These are phyloP conservation scores for Rhododendron mucronatum DNA, from an alignment of 148 eudicot species.

Conservation along the genomic window DNA sequence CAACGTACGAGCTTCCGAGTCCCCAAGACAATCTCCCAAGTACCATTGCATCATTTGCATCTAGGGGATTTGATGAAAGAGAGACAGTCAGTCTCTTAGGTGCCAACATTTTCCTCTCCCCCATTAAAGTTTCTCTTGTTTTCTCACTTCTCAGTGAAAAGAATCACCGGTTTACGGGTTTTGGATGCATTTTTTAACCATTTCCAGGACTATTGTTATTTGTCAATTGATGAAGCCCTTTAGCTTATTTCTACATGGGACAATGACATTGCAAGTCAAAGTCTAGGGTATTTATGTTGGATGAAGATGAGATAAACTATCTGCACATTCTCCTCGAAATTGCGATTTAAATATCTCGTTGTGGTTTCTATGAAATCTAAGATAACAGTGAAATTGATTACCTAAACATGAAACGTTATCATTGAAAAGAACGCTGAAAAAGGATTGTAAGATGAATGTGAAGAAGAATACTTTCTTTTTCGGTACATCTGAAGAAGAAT, in stretches of 20 bases:
- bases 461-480: not conserved
- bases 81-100: slow-evolving; percentile 57
- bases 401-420: not conserved
- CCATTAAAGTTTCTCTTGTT: not conserved
- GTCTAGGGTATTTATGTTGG: not conserved
- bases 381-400: not conserved
- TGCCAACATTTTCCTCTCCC: slow-evolving; percentile 7
- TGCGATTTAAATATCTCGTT: not conserved
- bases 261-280: no score
- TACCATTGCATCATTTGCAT: slow-evolving; percentile 26
- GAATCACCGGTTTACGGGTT: not conserved
- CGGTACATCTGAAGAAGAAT: not conserved
- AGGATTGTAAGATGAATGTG: not conserved
- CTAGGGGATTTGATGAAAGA: slow-evolving; percentile 43
- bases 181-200: not conserved
- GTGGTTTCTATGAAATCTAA: not conserved
- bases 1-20: slow-evolving; percentile 48
- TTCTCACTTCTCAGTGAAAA: not conserved
- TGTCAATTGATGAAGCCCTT: not conserved
- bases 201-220: not conserved
- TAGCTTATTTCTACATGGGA: not conserved
- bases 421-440: not conserved
- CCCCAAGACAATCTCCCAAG: slow-evolving; percentile 40
- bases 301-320: not conserved
- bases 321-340: not conserved